A percentile compares a stretch with the other conserved stretches of the same genome.
phyloP scores from a whole-genome alignment of 495 filamentous ascomycete species.

The Staphylotrichum tortipilum region DNA sequence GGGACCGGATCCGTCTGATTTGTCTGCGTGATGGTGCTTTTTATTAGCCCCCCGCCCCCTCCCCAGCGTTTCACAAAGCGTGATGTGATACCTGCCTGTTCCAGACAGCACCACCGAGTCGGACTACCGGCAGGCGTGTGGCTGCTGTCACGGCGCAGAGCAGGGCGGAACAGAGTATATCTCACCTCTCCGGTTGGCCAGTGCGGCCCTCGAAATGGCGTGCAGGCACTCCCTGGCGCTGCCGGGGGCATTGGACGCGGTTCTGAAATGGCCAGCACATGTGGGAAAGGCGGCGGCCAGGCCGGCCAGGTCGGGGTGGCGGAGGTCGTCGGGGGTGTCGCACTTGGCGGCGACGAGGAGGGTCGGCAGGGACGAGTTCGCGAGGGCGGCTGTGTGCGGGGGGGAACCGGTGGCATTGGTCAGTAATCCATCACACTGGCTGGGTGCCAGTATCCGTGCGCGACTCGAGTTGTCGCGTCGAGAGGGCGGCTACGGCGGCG shows the following conservation, averaged over 20 bases:
- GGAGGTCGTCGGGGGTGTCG: constrained; percentile 53
- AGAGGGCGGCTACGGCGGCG: constrained; percentile 52
- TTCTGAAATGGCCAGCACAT: constrained; percentile 62
- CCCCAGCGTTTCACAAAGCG: not conserved
- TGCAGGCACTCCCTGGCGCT: constrained; percentile 72
- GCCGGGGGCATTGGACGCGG: constrained; percentile 59
- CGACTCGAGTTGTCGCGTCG: too few relatives aligned
- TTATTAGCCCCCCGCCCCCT: constrained; percentile 20
- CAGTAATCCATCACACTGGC: too few relatives aligned
- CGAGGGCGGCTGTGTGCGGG: constrained; percentile 53
- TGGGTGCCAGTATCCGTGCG: too few relatives aligned
- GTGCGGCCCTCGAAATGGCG: constrained; percentile 61
- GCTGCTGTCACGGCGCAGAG: not conserved
- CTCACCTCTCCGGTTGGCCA: constrained; percentile 59
- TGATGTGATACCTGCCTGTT: not conserved
- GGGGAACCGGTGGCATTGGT: too few relatives aligned
- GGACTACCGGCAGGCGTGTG: not conserved
- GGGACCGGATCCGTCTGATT: constrained; percentile 18
- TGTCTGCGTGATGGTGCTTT: constrained; percentile 17
- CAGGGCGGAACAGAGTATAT: too few relatives aligned
- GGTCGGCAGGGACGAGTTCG: constrained; percentile 58
- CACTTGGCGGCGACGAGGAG: constrained; percentile 80
- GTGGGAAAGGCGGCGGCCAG: constrained; percentile 54
- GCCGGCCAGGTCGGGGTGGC: constrained; percentile 50
- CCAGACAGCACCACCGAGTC: not conserved